Evolutionary conservation across 2,329 filamentous ascomycete genomes (phyloP), one percentile per base, ranked within the genome.

Genomic region (Septoria linicola): DNA sequence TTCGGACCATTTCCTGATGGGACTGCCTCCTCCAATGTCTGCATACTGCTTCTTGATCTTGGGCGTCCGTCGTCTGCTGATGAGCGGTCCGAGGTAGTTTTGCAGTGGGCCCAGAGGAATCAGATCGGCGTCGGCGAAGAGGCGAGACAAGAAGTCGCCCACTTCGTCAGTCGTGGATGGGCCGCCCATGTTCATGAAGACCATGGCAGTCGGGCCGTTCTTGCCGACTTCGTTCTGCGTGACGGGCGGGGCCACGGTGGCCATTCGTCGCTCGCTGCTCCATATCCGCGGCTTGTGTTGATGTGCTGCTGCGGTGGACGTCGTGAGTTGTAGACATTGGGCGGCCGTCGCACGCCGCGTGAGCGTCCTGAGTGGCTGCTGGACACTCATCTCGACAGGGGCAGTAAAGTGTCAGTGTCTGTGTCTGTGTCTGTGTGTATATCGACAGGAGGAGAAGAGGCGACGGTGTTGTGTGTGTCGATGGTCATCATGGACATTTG

Each of bases 141-240:
- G 77, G 62, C 91, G 84, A 69, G 87, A 93, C 41, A 99, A 75
- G 67, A 97, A 99, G 71, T 86, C 83, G 63, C 86, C 85, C 30
- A 99, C 93, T 74, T 99, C 90, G 60, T 85, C 82, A 3, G 86
- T 87, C 3, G 88, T 96, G 1, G 89, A 88, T 2, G 93, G 93
- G 0, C 93, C 93, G 54, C 93, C 93, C 93, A 99, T 99, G 73
- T 99, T 99, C 74, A 99, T 82, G 67, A 99, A 96, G 11, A 99
- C 93, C 83, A 99, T 97, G 36, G 93, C 93, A 3, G 93, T 99
- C 6, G 91, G 90, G 0, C 92, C 92, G 66, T 88, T 80, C 2
- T 80, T 78, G 41, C 79, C 81, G 1, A 81, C 81, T 5, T 80
- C 77, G 78, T 89, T 80, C 69, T 95, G 89, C 0, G 88, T 91